A percentile compares a stretch with the other conserved stretches of the same genome.
Conservation (phyloP, 148 eudicot species). For the Spergularia marina region DNA sequence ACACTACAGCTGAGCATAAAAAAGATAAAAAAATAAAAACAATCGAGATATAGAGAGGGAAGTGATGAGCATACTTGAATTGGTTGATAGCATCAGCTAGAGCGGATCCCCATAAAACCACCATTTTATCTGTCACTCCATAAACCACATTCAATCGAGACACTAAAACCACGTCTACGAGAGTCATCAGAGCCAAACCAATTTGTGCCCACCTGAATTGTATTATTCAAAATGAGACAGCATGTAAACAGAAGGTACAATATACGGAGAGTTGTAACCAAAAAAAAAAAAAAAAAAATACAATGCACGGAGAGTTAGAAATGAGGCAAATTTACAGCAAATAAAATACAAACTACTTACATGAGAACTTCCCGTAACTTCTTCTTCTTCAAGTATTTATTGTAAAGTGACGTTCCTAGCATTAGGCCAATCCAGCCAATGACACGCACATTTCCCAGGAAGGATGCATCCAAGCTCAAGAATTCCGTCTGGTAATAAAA, state of each 20-base stretch:
- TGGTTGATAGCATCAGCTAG: conserved; percentile 87
- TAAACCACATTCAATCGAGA: conserved; percentile 59
- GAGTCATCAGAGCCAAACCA: conserved; percentile 51
- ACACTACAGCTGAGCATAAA: neutral
- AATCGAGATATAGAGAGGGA: neutral
- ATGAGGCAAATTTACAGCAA: neutral
- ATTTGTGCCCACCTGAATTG: conserved; percentile 74
- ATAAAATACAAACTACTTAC: conserved; percentile 40
- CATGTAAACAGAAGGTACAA: neutral
- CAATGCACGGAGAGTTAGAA: neutral
- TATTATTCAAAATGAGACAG: conserved; percentile 8
- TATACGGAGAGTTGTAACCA: neutral
- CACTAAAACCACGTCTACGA: conserved; percentile 70
- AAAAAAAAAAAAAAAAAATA: too few species aligned
- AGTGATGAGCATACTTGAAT: conserved; percentile 65
- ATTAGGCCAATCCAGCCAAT: conserved; percentile 93
- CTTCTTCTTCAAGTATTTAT: conserved; percentile 72
- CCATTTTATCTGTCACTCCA: conserved; percentile 74
- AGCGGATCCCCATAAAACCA: conserved; percentile 85
- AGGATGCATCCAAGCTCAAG: conserved; percentile 80
- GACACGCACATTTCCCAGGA: conserved; percentile 84
- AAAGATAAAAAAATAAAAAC: neutral
- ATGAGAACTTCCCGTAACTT: conserved; percentile 65
- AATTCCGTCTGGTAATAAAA: conserved; percentile 88
- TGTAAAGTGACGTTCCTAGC: conserved; percentile 84